Conservation (phyloP, 2,329 filamentous ascomycete species). For the Zasmidium cellare region DNA sequence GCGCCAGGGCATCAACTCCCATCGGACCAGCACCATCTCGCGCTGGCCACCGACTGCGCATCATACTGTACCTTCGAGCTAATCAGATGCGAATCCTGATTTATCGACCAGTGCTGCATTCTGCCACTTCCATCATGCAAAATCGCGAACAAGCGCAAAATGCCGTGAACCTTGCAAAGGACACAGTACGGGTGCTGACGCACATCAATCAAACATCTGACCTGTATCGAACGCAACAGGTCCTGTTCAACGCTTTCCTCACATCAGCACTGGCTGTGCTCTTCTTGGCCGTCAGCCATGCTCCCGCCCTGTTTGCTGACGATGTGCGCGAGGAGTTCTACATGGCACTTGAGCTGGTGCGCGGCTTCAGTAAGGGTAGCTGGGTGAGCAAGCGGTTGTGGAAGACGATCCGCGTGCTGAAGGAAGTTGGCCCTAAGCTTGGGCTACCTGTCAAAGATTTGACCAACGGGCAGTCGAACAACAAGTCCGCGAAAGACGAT, state of each 20-base stretch:
- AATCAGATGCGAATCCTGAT: conserved; percentile 91
- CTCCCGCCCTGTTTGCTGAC: conserved; percentile 68
- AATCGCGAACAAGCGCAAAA: conserved; percentile 72
- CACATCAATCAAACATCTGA: conserved; percentile 71
- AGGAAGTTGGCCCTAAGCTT: conserved; percentile 69
- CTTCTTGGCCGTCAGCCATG: conserved; percentile 75
- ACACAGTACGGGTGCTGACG: conserved; percentile 71
- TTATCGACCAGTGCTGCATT: conserved; percentile 84
- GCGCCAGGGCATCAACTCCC: conserved; percentile 24
- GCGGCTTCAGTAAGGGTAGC: conserved; percentile 69
- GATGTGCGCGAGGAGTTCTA: conserved; percentile 75
- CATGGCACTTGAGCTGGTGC: conserved; percentile 72
- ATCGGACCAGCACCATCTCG: conserved; percentile 54
- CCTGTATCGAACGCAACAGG: conserved; percentile 70
- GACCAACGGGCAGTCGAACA: not conserved
- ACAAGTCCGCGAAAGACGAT: conserved; percentile 33
- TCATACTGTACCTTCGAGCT: conserved; percentile 80
- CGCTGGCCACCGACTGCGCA: conserved; percentile 70
- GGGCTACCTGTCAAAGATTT: conserved; percentile 51
- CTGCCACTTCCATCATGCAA: conserved; percentile 76
- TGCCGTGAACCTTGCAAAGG: conserved; percentile 72
- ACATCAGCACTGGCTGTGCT: conserved; percentile 73
- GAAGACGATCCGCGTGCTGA: conserved; percentile 69
- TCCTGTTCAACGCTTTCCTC: conserved; percentile 79
- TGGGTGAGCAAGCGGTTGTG: conserved; percentile 73